phyloP scores from a whole-genome alignment of 768 basidiomycete genomes.

The Pisolithus albus region DNA sequence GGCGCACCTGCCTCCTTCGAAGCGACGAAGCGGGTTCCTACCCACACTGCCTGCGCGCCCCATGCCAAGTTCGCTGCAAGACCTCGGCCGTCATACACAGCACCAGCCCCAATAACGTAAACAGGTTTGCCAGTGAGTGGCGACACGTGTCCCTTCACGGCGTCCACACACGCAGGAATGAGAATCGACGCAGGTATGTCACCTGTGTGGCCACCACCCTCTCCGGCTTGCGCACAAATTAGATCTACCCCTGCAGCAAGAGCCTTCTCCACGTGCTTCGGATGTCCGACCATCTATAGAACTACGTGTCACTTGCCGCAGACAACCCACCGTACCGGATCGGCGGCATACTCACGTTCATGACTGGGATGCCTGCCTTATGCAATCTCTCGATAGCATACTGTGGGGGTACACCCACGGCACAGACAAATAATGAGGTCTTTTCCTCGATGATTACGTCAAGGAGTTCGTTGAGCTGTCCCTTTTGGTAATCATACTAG shows the following conservation, averaged over 20 bases:
- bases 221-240: constrained; percentile 91
- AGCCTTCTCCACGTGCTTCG: constrained; percentile 79
- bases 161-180: constrained; percentile 87
- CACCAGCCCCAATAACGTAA: constrained; percentile 87
- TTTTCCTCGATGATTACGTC: constrained; percentile 92
- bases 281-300: constrained; percentile 82
- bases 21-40: constrained; percentile 85
- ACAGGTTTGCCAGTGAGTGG: constrained; percentile 79
- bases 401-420: constrained; percentile 81
- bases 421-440: constrained; percentile 82
- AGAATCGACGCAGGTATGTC: constrained; percentile 78
- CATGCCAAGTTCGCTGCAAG: constrained; percentile 83
- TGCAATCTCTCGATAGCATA: constrained; percentile 77
- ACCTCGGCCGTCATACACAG: constrained; percentile 82
- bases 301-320: neutral
- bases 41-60: constrained; percentile 89
- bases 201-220: constrained; percentile 88
- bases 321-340: neutral
- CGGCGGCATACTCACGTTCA: constrained; percentile 54
- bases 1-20: constrained; percentile 74
- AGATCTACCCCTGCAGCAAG: constrained; percentile 82
- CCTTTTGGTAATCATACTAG: constrained; percentile 85
- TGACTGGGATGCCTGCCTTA: constrained; percentile 75
- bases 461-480: constrained; percentile 74
- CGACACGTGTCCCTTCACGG: constrained; percentile 66